Evolutionary conservation across 192 early-diverging fungal genomes (phyloP).

Genomic region (Oehlia diaphana): DNA sequence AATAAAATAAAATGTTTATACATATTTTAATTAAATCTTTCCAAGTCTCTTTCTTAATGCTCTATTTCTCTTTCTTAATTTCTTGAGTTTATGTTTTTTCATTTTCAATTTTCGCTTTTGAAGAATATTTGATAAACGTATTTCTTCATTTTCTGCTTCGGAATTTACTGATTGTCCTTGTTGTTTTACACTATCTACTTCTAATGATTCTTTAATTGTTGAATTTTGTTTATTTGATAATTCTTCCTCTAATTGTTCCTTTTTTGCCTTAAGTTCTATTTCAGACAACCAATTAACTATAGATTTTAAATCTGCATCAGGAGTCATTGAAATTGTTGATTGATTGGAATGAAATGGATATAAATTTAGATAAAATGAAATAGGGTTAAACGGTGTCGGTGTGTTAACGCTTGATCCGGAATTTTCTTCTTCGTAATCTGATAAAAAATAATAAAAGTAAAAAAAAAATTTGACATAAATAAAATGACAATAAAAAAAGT

Average conservation of each 20-base stretch:
- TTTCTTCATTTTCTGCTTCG: slow-evolving; percentile 32
- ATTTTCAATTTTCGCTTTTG: slow-evolving; percentile 89
- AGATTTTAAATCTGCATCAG: background rate
- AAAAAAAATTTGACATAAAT: background rate
- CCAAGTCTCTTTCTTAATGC: slow-evolving; percentile 76
- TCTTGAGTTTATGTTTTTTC: slow-evolving; percentile 97
- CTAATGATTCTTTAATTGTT: background rate
- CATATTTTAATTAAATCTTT: slow-evolving; percentile 38
- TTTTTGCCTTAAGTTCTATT: background rate
- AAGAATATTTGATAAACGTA: slow-evolving; percentile 68
- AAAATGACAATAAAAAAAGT: background rate
- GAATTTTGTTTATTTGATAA: background rate
- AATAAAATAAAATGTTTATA: no score
- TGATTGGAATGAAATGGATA: background rate
- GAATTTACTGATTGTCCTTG: background rate
- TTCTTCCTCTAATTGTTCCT: background rate
- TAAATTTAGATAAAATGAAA: slow-evolving; percentile 4
- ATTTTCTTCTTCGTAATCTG: slow-evolving; percentile 11
- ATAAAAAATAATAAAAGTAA: background rate
- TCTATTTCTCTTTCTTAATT: slow-evolving; percentile 74
- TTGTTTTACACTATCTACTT: background rate
- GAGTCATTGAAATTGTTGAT: background rate
- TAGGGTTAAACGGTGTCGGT: background rate
- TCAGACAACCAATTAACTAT: slow-evolving; percentile 3
- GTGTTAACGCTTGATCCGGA: background rate